Evolutionary conservation across 345 rosid genomes (phyloP), one percentile per base, ranked within the genome.

Genomic region (Melaleuca quinquenervia): DNA sequence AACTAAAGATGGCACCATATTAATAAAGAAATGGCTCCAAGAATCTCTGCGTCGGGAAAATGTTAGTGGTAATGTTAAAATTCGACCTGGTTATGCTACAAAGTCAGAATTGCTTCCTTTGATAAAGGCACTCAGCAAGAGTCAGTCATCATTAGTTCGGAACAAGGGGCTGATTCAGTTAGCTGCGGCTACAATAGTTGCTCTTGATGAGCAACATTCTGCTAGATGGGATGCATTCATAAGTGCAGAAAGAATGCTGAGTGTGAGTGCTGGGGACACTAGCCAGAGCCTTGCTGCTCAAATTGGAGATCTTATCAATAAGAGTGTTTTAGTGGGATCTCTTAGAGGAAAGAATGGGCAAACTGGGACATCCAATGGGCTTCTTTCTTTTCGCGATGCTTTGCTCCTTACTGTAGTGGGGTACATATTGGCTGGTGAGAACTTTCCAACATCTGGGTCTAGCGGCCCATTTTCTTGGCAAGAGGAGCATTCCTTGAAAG

Each of bases 401-500:
- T 83, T 97, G 89, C 98, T 97, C 80, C 98, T 97, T 82, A 91
- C 91, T 16, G 50, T 91, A 24, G 91, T 89, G 53, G 99, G 99
- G 83, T 97, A 96, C 90, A 92, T 97, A 84, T 91, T 97, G 85
- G 99, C 98, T 53, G 98, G 99, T 55, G 98, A 96, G 91, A 94
- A 95, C 90, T 97, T 97, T 88, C 99, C 99, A 15, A 95, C 98
- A 60, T 92, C 99, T 80, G 99, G 97, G 26, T 92, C 94, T n/a
- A 91, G 91, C 41, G 94, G 98, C 64, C 99, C 99, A 80, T 97
- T 97, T 88, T 94, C 99, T 86, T 97, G 98, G 99, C 97, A 97
- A 91, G 99, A 97, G 89, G 99, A 97, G 89, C 99, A 91, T 89
- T 91, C 94, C 86, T 91, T 97, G 44, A 97, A 95, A 89, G 99